Base-by-base conservation (phyloP, 148 eudicot species). In the Vaccinium macrocarpon region DNA sequence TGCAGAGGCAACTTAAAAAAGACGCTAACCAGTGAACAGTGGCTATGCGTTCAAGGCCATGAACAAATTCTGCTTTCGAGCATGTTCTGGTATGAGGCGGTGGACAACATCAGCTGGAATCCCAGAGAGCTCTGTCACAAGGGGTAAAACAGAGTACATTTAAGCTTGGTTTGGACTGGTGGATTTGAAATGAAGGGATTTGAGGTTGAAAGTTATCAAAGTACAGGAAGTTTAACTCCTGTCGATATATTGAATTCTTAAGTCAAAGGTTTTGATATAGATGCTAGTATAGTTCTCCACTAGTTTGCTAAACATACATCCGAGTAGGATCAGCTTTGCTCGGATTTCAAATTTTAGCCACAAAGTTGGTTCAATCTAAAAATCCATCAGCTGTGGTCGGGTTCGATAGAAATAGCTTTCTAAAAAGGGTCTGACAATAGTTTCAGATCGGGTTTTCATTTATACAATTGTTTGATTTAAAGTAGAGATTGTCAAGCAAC, bases 61-160 rank as follows among this genome's bases (percentile, higher is more conserved):
- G 88, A 97, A 97, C 85, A 90, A 89, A 86, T 95, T 97, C 88
- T 95, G 98, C 87, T 91, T 92, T 53, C 98, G 94, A 82, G 99
- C 98, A 94, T 97, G 98, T 84, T 97, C 98, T 10, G 99, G 98
- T 82, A 97, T 88, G 84, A 97, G 95, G 81, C 97, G 97, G 57
- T 90, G 94, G 53, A 91, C 86, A 86, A 88, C 94, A 25, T 97
- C 96, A 29, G 91, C 87, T 53, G 96, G 94, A 87, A 97, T 90
- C 72, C 95, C 96, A 15, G 95, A 84, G 64, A 97, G 94, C 89
- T 97, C 98, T 97, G 96, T 73, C 21, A 82, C 23, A 71, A 79
- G 29, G 68, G 61, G 87, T 8, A 49, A 21, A 56, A 62, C 13
- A 27, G 38, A 72, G 79, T 76, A 80, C 25, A 11, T 79, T 64